Conservation (phyloP, 2,329 filamentous ascomycete species). For the Tolypocladium album region DNA sequence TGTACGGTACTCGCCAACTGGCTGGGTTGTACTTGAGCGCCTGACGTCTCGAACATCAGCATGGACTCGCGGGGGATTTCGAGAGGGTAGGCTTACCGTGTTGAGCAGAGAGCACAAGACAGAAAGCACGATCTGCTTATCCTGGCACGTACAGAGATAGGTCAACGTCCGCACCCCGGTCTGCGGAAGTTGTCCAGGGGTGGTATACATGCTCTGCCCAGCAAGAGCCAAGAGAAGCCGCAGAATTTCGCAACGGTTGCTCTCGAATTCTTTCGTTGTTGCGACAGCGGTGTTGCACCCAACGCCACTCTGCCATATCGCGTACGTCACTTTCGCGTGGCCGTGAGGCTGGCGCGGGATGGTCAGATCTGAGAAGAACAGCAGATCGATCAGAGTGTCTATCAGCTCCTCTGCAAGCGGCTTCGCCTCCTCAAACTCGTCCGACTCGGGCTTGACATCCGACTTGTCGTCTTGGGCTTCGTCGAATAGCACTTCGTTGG, state of each 20-base stretch:
- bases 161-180: slow-evolving; percentile 77
- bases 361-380: slow-evolving; percentile 89
- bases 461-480: slow-evolving; percentile 50
- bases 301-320: slow-evolving; percentile 97
- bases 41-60: slow-evolving; percentile 28
- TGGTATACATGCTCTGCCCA: slow-evolving; percentile 90
- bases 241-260: slow-evolving; percentile 82
- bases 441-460: slow-evolving; percentile 32
- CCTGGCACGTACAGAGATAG: slow-evolving; percentile 76
- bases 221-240: slow-evolving; percentile 76
- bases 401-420: slow-evolving; percentile 88
- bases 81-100: slow-evolving; percentile 48
- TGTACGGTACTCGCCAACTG: slow-evolving; percentile 88
- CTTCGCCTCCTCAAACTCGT: slow-evolving; percentile 71
- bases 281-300: slow-evolving; percentile 84
- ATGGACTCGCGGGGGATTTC: background rate
- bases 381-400: slow-evolving; percentile 75
- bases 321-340: slow-evolving; percentile 75
- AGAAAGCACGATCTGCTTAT: slow-evolving; percentile 86
- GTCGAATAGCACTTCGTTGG: slow-evolving; percentile 75
- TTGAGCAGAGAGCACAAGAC: slow-evolving; percentile 88
- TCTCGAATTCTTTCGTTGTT: slow-evolving; percentile 87
- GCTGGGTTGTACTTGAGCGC: slow-evolving; percentile 93
- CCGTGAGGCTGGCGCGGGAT: slow-evolving; percentile 61
- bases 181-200: slow-evolving; percentile 66